Base-by-base conservation (phyloP, 768 basidiomycete genomes). In the Cystobasidium ongulense region DNA sequence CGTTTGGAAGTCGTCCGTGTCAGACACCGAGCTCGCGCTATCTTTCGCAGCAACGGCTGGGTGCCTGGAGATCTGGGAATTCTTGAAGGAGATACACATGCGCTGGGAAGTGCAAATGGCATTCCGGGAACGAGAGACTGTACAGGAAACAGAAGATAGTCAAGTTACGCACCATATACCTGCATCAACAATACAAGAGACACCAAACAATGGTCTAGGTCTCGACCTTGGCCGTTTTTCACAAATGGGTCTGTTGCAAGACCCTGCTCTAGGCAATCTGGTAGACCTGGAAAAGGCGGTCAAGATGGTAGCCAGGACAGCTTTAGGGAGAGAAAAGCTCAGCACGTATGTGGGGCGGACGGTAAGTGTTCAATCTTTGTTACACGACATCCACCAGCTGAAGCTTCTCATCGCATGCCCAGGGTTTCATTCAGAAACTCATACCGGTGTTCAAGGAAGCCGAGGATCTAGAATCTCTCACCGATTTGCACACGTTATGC, bases 41-140 rank as follows among this genome's bases (percentile, higher is more conserved):
- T 95, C 92, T 78, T 99, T 99, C 78, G 95, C 97, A 80, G 95
- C 97, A 78, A 87, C 91, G 0, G 91, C 92, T 75, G 96, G 94
- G 35, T 99, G 95, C 77, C 85, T 88, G 36, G 93, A 98, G 83
- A 91, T 98, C 62, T 99, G 96, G 95, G 90, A 89, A 78, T 99
- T 97, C 81, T 95, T 99, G 77, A 83, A 86, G 75, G 91, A 95
- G 79, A 91, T 97, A 36, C 91, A 71, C 35, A 36, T 27, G 33
- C 31, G 25, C 15, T 71, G 68, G 68, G 29, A 93, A 81, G 85
- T 87, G 74, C 92, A 94, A 79, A 85, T 92, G 52, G 66, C 63
- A 10, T 59, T 59, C 25, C 8, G 33, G 17, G 57, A 59, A 15
- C 15, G 57, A 59, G 33, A 29, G 5, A 7, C 74, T 63, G 36